Evolutionary conservation across 2,329 filamentous ascomycete genomes (phyloP), one percentile per base, ranked within the genome.

Genomic region (Fusarium pseudonygamai): DNA sequence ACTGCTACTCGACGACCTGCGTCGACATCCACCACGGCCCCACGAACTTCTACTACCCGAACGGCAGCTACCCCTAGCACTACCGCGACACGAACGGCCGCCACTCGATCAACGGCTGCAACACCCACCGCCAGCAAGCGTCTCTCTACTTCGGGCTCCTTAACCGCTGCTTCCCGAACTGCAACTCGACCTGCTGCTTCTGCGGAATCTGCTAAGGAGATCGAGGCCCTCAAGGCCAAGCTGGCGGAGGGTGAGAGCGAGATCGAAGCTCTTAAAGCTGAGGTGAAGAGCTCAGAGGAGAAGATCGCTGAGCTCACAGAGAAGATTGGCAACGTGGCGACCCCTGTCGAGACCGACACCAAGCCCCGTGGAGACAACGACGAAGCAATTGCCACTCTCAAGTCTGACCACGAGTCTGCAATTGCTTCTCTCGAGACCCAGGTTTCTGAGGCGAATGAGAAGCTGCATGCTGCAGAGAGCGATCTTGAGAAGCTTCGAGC

Each of bases 211-310:
- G 79, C 85, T 26, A 91, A 89, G 81, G 89, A 90, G 75, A 82
- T 89, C 7, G 89, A 91, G 56, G 86, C 89, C 50, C 83, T 92
- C 47, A 91, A 89, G 82, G 80, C 84, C 13, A 90, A 91, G 80
- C 83, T 92, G 28, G 83, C 84, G 9, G 85, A 88, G 37, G 89
- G 88, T 70, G 89, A 91, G 76, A 79, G 85, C 12, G 87, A 90
- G 76, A 87, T 91, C 15, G 85, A 87, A 60, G 81, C 86, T 18
- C 84, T 92, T 36, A 89, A 88, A 79, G 83, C 84, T 11, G 87
- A 91, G 74, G 85, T 92, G 55, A 82, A 85, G 64, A 81, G 85
- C 14, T 89, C 88, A 2, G 84, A 90, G 76, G 86, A 86, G 57
- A 90, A 87, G 75, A 84, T 91, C 60, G 78, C 84, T 5, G 85